Conservation (phyloP, 2,329 filamentous ascomycete genomes). For the Cladosporium velox region DNA sequence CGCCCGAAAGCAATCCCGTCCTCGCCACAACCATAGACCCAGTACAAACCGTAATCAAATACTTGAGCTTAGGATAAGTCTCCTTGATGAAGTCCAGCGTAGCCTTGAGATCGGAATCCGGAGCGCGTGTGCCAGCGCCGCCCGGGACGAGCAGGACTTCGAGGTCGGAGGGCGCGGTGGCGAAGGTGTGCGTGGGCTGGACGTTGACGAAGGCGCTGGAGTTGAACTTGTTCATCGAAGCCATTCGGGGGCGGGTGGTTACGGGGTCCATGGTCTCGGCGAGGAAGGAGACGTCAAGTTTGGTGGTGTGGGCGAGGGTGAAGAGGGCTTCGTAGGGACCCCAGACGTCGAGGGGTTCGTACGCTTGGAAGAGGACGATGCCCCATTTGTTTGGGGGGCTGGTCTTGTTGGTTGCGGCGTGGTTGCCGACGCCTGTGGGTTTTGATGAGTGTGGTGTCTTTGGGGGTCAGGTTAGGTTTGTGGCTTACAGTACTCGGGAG, state of each 20-base stretch:
- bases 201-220: constrained; percentile 42
- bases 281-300: constrained; percentile 39
- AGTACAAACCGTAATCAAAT: constrained; percentile 67
- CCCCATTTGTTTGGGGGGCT: constrained; percentile 18
- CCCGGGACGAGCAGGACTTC: constrained; percentile 69
- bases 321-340: constrained; percentile 53
- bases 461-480: background rate
- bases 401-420: background rate
- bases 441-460: background rate
- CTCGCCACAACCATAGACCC: constrained; percentile 61
- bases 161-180: constrained; percentile 49
- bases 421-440: constrained; percentile 1
- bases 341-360: constrained; percentile 31
- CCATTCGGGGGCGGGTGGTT: constrained; percentile 29
- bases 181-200: constrained; percentile 57
- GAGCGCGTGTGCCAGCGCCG: constrained; percentile 52
- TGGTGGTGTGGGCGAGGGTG: constrained; percentile 34
- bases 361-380: constrained; percentile 14
- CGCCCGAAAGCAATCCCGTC: constrained; percentile 62
- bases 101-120: constrained; percentile 48
- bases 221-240: constrained; percentile 23
- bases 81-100: constrained; percentile 35
- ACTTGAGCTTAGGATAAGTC: constrained; percentile 52
- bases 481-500: constrained; percentile 8
- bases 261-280: constrained; percentile 39